These are phyloP conservation scores for Solanum medicagineum DNA, from an alignment of 257 asterid species.

Conservation along the genomic window DNA sequence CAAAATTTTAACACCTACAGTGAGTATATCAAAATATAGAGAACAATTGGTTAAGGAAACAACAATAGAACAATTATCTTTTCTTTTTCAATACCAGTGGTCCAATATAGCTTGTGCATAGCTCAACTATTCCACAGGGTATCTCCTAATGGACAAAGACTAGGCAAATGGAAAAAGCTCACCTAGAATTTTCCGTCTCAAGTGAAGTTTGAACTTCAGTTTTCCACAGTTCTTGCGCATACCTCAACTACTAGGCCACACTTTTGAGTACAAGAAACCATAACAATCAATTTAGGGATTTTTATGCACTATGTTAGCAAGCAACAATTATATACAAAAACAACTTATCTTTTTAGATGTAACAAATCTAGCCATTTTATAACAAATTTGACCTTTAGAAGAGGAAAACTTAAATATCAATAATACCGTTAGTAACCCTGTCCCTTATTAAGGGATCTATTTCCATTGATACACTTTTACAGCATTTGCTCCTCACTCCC, in stretches of 20 bases:
- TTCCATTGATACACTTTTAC: too few relatives aligned
- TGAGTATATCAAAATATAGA: background rate
- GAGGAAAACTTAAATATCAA: too few relatives aligned
- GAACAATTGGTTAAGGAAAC: background rate
- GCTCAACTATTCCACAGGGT: background rate
- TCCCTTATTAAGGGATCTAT: too few relatives aligned
- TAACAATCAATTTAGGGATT: too few relatives aligned
- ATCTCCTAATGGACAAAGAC: background rate
- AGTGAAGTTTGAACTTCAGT: background rate
- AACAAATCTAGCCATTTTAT: too few relatives aligned
- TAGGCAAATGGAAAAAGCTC: background rate
- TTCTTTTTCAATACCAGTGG: background rate
- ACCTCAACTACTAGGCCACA: background rate
- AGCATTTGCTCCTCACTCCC: too few relatives aligned
- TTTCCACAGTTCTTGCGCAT: background rate
- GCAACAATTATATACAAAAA: too few relatives aligned
- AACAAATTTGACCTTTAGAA: too few relatives aligned
- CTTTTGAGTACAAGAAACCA: background rate
- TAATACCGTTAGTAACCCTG: too few relatives aligned
- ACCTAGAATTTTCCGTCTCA: background rate
- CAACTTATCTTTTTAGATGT: too few relatives aligned
- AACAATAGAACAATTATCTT: background rate
- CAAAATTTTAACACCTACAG: background rate
- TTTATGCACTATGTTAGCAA: too few relatives aligned
- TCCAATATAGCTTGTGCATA: background rate